A percentile compares a stretch with the other conserved stretches of the same genome.
phyloP scores from a whole-genome alignment of 495 filamentous ascomycete genomes.

The Bombardia bombarda region DNA sequence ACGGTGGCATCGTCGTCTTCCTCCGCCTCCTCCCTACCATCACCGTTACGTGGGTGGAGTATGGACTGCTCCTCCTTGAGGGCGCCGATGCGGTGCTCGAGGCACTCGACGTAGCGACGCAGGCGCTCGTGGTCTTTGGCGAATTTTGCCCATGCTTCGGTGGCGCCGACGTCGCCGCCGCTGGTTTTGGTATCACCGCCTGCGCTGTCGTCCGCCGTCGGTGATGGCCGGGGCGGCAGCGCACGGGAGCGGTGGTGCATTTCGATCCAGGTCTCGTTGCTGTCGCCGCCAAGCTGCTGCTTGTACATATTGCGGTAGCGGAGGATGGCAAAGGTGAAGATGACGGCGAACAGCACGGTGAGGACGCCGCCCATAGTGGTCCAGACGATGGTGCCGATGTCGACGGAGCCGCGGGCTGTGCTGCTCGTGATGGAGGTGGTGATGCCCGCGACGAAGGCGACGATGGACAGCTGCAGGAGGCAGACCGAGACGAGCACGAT shows the following conservation, averaged over 20 bases:
- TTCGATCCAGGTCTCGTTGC: conserved; percentile 18
- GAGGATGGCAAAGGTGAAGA: neutral
- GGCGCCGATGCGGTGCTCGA: conserved; percentile 11
- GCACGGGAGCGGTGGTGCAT: conserved; percentile 8
- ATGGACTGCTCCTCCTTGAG: conserved; percentile 3
- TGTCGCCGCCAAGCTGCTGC: neutral
- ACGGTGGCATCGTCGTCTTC: neutral
- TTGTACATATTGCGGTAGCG: conserved; percentile 1
- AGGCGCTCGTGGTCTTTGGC: conserved; percentile 7
- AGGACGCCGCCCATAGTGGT: conserved; percentile 6
- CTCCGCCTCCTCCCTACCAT: neutral
- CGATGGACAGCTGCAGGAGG: conserved; percentile 7
- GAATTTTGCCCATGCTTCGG: conserved; percentile 9
- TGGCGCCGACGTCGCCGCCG: conserved; percentile 4
- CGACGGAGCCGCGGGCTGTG: neutral
- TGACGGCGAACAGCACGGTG: neutral
- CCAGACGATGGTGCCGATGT: neutral
- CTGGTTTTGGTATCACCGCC: too few relatives aligned
- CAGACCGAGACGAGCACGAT: conserved; percentile 1
- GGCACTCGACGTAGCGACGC: conserved; percentile 12
- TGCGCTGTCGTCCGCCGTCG: neutral
- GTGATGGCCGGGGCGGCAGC: conserved; percentile 7
- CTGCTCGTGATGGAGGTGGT: conserved; percentile 2
- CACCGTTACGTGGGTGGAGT: too few relatives aligned
- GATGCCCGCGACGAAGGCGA: conserved; percentile 9